A percentile compares a stretch with the other conserved stretches of the same genome.
phyloP scores from a whole-genome alignment of 2,329 filamentous ascomycete genomes.

The Rosellinia necatrix region DNA sequence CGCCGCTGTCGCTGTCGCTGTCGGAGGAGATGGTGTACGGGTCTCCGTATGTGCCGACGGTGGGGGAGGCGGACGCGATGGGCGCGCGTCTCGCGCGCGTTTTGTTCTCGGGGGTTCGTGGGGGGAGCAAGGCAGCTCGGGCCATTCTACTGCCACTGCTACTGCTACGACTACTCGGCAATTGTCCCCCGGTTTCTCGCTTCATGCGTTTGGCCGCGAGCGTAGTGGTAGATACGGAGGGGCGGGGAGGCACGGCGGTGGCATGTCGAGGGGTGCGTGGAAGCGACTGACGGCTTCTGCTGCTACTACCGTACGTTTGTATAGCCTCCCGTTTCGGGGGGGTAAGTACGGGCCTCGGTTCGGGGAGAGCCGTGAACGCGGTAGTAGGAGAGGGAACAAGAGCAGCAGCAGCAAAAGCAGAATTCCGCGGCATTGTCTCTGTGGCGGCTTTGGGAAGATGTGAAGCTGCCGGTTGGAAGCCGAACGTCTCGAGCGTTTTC shows the following conservation, averaged over 20 bases:
- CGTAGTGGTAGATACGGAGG: too few species aligned
- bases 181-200: neutral
- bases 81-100: neutral
- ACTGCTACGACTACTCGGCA: too few species aligned
- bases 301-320: neutral
- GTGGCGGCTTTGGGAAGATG: neutral
- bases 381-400: neutral
- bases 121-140: neutral
- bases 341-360: neutral
- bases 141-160: too few species aligned
- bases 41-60: conserved; percentile 22
- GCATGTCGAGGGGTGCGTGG: neutral
- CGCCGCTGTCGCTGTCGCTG: conserved; percentile 22
- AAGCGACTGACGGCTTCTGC: neutral
- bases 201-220: neutral
- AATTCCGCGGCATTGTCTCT: neutral
- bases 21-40: conserved; percentile 35
- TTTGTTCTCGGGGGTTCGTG: conserved; percentile 2
- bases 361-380: neutral
- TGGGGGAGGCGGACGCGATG: neutral
- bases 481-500: conserved; percentile 11
- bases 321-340: neutral
- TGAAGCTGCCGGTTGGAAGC: neutral
- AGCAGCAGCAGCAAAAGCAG: neutral
- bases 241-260: too few species aligned